A percentile compares a stretch with the other conserved stretches of the same genome.
Conservation (phyloP, 2,329 filamentous ascomycete species). For the Pseudogymnoascus sp. region DNA sequence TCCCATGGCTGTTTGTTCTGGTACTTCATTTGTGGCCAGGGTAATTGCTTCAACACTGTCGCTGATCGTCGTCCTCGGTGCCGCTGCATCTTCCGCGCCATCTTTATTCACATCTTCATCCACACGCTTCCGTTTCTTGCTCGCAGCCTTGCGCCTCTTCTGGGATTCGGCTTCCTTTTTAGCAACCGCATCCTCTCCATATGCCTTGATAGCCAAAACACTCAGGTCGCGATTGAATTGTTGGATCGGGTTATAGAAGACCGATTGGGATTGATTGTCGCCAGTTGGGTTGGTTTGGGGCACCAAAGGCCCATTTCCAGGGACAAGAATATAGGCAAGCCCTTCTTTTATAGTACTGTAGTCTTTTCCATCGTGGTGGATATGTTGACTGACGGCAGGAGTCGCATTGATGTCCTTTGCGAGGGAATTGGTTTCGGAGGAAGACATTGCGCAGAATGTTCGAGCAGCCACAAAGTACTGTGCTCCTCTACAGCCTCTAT, state of each 20-base stretch:
- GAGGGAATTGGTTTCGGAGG: neutral
- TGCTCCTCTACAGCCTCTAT: neutral
- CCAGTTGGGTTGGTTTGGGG: constrained; percentile 38
- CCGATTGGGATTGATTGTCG: constrained; percentile 59
- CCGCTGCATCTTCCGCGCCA: constrained; percentile 28
- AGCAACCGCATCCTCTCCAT: constrained; percentile 59
- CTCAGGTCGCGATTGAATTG: constrained; percentile 97
- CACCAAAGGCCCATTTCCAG: constrained; percentile 40
- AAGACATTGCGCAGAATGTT: neutral
- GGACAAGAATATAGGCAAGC: constrained; percentile 57
- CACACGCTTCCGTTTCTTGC: constrained; percentile 38
- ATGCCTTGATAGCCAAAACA: constrained; percentile 83
- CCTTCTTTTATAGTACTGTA: constrained; percentile 59
- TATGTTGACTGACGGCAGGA: constrained; percentile 25
- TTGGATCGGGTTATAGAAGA: constrained; percentile 98
- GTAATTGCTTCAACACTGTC: neutral
- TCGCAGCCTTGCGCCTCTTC: constrained; percentile 32
- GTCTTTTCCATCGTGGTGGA: constrained; percentile 38
- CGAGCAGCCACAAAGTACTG: neutral
- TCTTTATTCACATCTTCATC: constrained; percentile 26
- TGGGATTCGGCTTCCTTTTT: constrained; percentile 35
- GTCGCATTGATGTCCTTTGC: constrained; percentile 22
- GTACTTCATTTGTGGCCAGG: neutral
- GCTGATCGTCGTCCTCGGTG: neutral
- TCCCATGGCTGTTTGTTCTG: neutral